Percentiles rank a stretch among this genome's conserved stretches.
phyloP scores from a whole-genome alignment of 768 basidiomycete species.

The Xerocomellus chrysenteron region DNA sequence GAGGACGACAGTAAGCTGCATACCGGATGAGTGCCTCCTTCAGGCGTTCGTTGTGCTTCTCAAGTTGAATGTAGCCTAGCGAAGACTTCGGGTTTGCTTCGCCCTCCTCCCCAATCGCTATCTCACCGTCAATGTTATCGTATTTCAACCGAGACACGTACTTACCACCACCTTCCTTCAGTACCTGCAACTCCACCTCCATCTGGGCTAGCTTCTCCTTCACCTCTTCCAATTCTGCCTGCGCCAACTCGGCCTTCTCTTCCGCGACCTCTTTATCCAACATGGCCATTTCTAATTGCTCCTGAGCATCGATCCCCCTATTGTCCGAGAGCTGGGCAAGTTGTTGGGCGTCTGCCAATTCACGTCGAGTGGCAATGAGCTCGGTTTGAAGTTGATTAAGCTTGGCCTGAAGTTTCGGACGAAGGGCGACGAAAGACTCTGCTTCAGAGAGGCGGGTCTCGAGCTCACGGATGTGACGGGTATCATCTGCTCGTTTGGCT shows the following conservation, averaged over 20 bases:
- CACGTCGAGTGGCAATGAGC: conserved; percentile 69
- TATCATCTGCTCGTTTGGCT: conserved; percentile 82
- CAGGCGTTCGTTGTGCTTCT: conserved; percentile 93
- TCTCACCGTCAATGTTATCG: conserved; percentile 1
- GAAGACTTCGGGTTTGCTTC: conserved; percentile 50
- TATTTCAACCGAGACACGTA: not conserved
- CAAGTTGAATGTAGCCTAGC: conserved; percentile 78
- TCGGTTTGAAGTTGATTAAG: conserved; percentile 79
- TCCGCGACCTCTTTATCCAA: conserved; percentile 97
- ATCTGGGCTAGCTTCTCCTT: conserved; percentile 75
- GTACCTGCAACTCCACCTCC: conserved; percentile 80
- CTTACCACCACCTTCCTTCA: conserved; percentile 57
- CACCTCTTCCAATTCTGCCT: conserved; percentile 73
- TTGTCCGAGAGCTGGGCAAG: conserved; percentile 69
- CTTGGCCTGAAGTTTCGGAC: conserved; percentile 91
- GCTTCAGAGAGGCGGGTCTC: conserved; percentile 84
- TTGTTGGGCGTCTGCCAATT: conserved; percentile 74
- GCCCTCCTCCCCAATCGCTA: conserved; percentile 29
- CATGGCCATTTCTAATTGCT: conserved; percentile 93
- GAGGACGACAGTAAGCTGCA: conserved; percentile 13
- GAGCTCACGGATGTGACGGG: conserved; percentile 78
- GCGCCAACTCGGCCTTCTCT: conserved; percentile 80
- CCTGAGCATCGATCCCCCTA: conserved; percentile 74
- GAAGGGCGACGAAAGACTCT: conserved; percentile 75
- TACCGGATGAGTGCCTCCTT: conserved; percentile 92